Conservation (phyloP, 2,329 filamentous ascomycete genomes). For the Trichoderma cornu-damae region DNA sequence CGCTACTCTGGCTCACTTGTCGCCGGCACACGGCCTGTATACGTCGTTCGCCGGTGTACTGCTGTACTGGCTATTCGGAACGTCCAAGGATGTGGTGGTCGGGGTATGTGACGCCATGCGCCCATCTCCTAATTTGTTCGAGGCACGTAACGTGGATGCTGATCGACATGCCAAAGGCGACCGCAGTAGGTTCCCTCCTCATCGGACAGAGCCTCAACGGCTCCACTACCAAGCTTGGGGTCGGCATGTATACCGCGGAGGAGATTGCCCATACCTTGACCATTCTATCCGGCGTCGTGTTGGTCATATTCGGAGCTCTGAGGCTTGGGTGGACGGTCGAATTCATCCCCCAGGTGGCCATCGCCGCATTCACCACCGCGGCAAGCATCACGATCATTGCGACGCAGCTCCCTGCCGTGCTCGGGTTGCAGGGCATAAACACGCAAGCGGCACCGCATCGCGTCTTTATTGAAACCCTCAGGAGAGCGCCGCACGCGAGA, state of each 20-base stretch:
- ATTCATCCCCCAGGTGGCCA: constrained; percentile 47
- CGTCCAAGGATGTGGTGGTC: constrained; percentile 80
- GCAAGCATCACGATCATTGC: constrained; percentile 48
- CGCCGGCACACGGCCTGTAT: constrained; percentile 68
- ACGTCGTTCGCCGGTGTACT: constrained; percentile 77
- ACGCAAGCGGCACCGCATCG: constrained; percentile 42
- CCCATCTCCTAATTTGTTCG: not conserved
- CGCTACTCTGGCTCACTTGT: constrained; percentile 63
- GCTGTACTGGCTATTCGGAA: constrained; percentile 79
- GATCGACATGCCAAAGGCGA: constrained; percentile 43
- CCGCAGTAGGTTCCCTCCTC: constrained; percentile 47
- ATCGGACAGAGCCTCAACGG: constrained; percentile 43
- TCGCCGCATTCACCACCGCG: constrained; percentile 48
- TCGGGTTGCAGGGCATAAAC: constrained; percentile 43
- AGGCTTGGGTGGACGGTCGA: constrained; percentile 48
- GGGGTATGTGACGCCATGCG: constrained; percentile 41
- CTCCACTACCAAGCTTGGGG: constrained; percentile 32
- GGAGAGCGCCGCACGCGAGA: constrained; percentile 39
- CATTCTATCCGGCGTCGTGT: constrained; percentile 40
- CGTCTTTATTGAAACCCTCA: constrained; percentile 42
- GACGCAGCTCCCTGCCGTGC: constrained; percentile 41
- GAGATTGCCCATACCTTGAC: constrained; percentile 42
- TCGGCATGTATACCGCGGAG: constrained; percentile 34
- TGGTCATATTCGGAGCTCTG: constrained; percentile 43
- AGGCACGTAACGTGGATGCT: not conserved